Evolutionary conservation across 306 rosid species (phyloP).

Genomic region (Prosopis cineraria): DNA sequence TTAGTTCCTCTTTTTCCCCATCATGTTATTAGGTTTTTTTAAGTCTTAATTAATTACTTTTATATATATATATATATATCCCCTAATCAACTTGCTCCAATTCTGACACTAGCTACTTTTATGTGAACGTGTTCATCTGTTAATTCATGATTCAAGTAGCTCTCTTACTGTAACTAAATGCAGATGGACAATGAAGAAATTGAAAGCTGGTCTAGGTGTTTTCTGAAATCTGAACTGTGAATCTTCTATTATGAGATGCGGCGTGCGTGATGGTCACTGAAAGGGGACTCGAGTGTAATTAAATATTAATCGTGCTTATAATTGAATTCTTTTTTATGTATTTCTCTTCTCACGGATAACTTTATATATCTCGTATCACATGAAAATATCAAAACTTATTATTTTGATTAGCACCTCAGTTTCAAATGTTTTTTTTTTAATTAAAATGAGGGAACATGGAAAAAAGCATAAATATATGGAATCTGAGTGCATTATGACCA

Average conservation of each 20-base stretch:
- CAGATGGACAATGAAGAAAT: neutral
- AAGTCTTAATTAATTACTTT: neutral
- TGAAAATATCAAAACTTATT: neutral
- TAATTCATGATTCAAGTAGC: neutral
- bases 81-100: neutral
- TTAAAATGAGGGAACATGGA: neutral
- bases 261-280: neutral
- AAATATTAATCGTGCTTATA: neutral
- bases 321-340: neutral
- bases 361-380: neutral
- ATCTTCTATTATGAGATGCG: neutral
- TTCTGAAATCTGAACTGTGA: neutral
- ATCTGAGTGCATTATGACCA: neutral
- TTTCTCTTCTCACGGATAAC: neutral
- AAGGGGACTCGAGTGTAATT: neutral
- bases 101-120: neutral
- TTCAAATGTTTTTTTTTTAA: neutral
- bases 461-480: neutral
- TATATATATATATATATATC: neutral
- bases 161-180: neutral
- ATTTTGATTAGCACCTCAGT: neutral
- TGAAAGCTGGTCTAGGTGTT: neutral
- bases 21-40: neutral
- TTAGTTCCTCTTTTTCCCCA: neutral
- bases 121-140: neutral